Evolutionary conservation across 164 flowering plant species (phyloP).

Genomic region (Tetrastigma voinierianum): DNA sequence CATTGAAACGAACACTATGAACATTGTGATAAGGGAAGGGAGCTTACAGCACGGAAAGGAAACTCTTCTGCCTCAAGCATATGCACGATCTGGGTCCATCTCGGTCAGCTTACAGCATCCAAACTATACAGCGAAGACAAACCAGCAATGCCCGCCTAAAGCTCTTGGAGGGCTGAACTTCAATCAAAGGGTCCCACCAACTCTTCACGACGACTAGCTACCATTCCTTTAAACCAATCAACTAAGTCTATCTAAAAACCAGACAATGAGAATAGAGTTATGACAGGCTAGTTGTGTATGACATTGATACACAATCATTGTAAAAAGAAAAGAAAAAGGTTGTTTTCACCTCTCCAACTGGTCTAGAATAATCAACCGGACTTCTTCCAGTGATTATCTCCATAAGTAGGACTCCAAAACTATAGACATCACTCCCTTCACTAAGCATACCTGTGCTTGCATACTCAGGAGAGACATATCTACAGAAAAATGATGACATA

Average conservation of each 20-base stretch:
- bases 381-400: constrained; percentile 85
- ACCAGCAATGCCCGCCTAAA: constrained; percentile 68
- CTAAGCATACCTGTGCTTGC: constrained; percentile 95
- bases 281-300: neutral
- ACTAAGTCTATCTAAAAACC: constrained; percentile 73
- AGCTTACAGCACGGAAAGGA: constrained; percentile 70
- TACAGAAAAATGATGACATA: constrained; percentile 26
- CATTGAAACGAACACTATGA: neutral
- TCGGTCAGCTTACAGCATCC: constrained; percentile 79
- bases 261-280: constrained; percentile 4
- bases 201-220: constrained; percentile 68
- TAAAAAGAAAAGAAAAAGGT: no score
- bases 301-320: neutral
- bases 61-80: constrained; percentile 96
- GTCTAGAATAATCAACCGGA: constrained; percentile 80
- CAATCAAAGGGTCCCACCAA: constrained; percentile 70
- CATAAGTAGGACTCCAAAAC: constrained; percentile 90
- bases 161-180: constrained; percentile 61
- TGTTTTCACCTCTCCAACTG: constrained; percentile 67
- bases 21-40: neutral
- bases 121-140: constrained; percentile 82
- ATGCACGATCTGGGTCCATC: constrained; percentile 90
- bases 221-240: constrained; percentile 90
- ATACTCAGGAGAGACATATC: constrained; percentile 93
- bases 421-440: constrained; percentile 84